Base-by-base conservation (phyloP, 164 flowering plant genomes). In the Vitis cinerea region DNA sequence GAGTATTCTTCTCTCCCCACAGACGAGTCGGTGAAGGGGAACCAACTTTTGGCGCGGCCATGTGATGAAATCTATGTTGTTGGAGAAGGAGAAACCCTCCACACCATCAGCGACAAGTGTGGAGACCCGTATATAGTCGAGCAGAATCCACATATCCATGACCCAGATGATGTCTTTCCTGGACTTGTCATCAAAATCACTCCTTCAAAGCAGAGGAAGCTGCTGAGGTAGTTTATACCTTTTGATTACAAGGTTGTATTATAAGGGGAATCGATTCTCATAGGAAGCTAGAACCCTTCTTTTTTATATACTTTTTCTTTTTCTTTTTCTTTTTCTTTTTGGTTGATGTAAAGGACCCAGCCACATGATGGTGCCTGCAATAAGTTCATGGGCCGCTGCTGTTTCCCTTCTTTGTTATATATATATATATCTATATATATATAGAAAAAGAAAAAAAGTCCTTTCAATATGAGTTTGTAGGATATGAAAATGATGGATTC, bases 31-130 rank as follows among this genome's bases (percentile, higher is more conserved):
- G 58, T 66, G 51, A 67, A 60, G 57, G 77, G 81, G 7, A 66
- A 12, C 53, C 66, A 58, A 51, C 54, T 79, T 19, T 15, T 49
- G n/a, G 48, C 30, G 58, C 54, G 78, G 10, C 83, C 82, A 3
- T 84, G 87, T 54, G 85, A 82, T 23, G 87, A 84, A 50, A 79
- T 84, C 3, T 84, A 84, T 30, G 82, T 84, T 2, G 85, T 84
- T 37, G 84, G 83, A 63, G 87, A 82, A 74, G 85, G 87, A 1
- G 87, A 84, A 63, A 84, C 87, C 27, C 80, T 84, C 17, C 79
- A 84, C 66, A 80, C 81, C 53, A 84, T 84, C 77, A 78, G 87
- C 50, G 83, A 84, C 64, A 82, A 82, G 79, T 84, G 87, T 68
- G 75, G 77, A 59, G 87, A 84, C 77, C 85, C 87, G 50, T 84